Evolutionary conservation across 768 basidiomycete genomes (phyloP), one percentile per base, ranked within the genome.

Genomic region (Suillus cothurnatus): DNA sequence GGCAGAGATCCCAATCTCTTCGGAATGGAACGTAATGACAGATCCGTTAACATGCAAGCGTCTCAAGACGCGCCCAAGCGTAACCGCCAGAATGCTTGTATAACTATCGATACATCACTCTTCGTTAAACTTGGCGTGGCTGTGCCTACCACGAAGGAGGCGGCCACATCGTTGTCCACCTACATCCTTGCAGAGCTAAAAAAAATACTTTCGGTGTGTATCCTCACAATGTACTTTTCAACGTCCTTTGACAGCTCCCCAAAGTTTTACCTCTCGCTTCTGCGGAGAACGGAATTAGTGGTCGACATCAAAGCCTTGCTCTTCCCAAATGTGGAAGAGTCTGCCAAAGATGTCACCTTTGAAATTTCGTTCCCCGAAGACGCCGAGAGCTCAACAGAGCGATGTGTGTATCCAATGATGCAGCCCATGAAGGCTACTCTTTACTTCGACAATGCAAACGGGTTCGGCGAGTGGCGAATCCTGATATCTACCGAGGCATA

Each of bases 401-500:
- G 72, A 1, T 67, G 73, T 6, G 81, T 78, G 0, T 82, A 76
- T 61, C 84, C 85, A 0, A 76, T 76, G 57, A 80, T 86, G 0
- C 87, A 85, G 60, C 85, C 87, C 0, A 80, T 87, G 79, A 88
- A 85, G 72, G 82, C 86, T 68, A 85, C 86, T 0, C 73, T 88
- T 0, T 83, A 87, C 71, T 88, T 88, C 65, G 84, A 87, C 38
- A 85, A 80, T 49, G 81, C 83, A 0, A 79, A 83, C 9, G 85
- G 85, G 0, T 88, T 90, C 53, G 90, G 90, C 2, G 81, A 83
- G 28, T 91, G 90, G 90, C 76, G 76, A 0, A 84, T 91, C 59
- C 72, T 87, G 21, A 82, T 89, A 6, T 83, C 85, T 5, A 81
- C 79, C 0, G 76, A 81, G 28, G 88, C 86, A 0, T 80, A 83